Percentiles rank a stretch among this genome's conserved stretches.
Evolutionary conservation across 441 rosid species (phyloP).

Genomic region (Bocquillonia castaneifolia): DNA sequence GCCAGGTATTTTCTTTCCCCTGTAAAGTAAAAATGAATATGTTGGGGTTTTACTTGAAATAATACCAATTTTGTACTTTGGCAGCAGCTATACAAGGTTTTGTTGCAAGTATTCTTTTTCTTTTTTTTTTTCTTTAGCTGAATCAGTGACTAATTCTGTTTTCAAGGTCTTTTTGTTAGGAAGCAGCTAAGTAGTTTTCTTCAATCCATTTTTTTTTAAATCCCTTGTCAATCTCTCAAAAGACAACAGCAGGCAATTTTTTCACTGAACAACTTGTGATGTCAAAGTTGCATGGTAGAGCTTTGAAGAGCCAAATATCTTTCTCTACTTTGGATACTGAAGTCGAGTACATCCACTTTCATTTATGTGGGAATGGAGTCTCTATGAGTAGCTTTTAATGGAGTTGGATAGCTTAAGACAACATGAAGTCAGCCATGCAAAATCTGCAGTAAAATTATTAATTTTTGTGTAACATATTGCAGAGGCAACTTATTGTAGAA

Average conservation of each 20-base stretch:
- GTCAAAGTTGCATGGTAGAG: not conserved
- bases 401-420: not conserved
- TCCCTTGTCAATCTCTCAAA: not conserved
- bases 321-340: not conserved
- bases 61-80: slow-evolving; percentile 24
- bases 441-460: not conserved
- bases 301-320: not conserved
- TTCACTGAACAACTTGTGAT: not conserved
- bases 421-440: not conserved
- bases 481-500: not conserved
- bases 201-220: not conserved
- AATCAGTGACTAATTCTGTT: not conserved
- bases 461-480: not conserved
- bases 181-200: not conserved
- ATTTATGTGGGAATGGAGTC: not conserved
- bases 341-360: not conserved
- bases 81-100: not conserved
- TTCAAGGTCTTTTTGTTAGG: not conserved
- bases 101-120: not conserved
- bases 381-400: not conserved
- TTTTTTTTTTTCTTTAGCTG: not conserved
- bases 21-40: slow-evolving; percentile 22
- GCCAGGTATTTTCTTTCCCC: slow-evolving; percentile 10
- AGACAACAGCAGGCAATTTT: not conserved
- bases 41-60: slow-evolving; percentile 13